phyloP scores from a whole-genome alignment of 2,329 filamentous ascomycete species.

The Tolypocladium cylindrosporum region DNA sequence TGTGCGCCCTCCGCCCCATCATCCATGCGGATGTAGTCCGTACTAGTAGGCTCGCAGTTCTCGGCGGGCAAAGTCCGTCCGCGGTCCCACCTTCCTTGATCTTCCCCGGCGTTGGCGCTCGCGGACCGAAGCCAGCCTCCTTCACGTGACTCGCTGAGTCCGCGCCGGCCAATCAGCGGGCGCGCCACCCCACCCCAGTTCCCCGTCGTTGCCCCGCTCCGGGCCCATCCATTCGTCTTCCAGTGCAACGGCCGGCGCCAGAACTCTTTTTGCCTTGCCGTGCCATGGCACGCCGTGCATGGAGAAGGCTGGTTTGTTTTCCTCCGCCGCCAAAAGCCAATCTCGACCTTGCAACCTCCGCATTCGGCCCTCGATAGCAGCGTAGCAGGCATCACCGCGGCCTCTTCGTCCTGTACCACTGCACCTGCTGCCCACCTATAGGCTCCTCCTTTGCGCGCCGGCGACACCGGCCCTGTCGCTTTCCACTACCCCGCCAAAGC shows the following conservation, averaged over 20 bases:
- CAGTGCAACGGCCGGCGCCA: not conserved
- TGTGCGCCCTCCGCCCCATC: not conserved
- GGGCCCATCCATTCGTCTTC: not conserved
- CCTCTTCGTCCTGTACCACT: not conserved
- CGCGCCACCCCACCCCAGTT: not conserved
- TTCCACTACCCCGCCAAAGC: constrained; percentile 8
- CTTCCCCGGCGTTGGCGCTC: not conserved
- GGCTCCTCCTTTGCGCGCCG: not conserved
- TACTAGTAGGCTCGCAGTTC: too few relatives aligned
- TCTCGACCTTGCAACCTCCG: constrained; percentile 13
- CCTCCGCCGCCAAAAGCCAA: not conserved
- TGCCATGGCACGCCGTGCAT: not conserved
- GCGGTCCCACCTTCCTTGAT: too few relatives aligned
- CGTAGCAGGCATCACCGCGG: constrained; percentile 4
- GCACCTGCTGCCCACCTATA: not conserved
- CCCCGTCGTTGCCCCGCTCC: not conserved
- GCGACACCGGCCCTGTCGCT: constrained; percentile 7
- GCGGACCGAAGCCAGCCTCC: not conserved
- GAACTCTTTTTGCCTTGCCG: not conserved
- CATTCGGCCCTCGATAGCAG: constrained; percentile 19
- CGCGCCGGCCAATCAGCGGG: not conserved
- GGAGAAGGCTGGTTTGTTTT: not conserved
- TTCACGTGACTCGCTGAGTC: not conserved
- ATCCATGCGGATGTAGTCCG: too few relatives aligned
- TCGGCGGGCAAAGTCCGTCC: too few relatives aligned